A percentile compares a stretch with the other conserved stretches of the same genome.
Conservation (phyloP, 139 green algal genomes). For the Coccomyxa sp. region DNA sequence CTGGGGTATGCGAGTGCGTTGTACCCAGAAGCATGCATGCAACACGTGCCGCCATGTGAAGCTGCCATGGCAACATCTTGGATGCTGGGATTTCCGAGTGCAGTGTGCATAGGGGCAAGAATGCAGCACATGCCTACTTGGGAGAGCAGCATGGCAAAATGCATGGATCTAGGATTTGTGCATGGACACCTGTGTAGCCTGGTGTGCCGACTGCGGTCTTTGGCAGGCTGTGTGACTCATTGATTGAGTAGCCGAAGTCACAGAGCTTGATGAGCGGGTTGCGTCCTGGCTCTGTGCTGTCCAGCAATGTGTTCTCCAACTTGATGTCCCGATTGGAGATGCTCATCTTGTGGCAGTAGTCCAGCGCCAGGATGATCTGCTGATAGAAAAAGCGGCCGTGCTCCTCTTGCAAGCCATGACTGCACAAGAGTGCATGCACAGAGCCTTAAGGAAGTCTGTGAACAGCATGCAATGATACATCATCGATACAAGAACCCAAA, state of each 20-base stretch:
- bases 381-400: conserved; percentile 64
- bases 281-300: conserved; percentile 5
- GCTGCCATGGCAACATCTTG: too few species aligned
- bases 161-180: too few species aligned
- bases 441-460: conserved; percentile 36
- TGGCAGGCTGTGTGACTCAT: conserved; percentile 55
- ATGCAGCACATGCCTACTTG: too few species aligned
- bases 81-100: too few species aligned
- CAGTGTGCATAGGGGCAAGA: too few species aligned
- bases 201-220: conserved; percentile 46
- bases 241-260: conserved; percentile 87
- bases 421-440: conserved; percentile 7
- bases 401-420: background rate
- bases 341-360: conserved; percentile 56
- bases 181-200: conserved; percentile 44
- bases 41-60: too few species aligned
- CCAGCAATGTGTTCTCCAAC: conserved; percentile 73
- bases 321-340: conserved; percentile 77
- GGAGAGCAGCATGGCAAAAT: too few species aligned
- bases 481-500: conserved; percentile 49
- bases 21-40: too few species aligned
- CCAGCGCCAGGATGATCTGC: conserved; percentile 55
- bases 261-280: conserved; percentile 80
- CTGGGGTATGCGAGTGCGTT: background rate
- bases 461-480: conserved; percentile 59